Evolutionary conservation across 2,329 filamentous ascomycete genomes (phyloP), one percentile per base, ranked within the genome.

Genomic region (Elsinoe arachidis): DNA sequence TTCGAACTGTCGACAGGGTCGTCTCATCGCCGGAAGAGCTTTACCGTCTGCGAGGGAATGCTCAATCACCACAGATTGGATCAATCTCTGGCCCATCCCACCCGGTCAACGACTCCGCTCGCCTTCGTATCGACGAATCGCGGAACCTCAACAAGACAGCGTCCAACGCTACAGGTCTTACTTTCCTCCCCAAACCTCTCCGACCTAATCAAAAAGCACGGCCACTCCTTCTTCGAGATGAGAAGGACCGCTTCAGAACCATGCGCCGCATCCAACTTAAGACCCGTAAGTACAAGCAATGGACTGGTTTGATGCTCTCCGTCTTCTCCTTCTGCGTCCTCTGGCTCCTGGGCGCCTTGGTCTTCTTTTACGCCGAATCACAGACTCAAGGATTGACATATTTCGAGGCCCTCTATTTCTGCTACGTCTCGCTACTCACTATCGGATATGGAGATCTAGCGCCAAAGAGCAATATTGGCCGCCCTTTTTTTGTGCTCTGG

Each of bases 401-500:
- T 67, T 96, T 92, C 63, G 76, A 90, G 58, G 81, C 84, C 0
- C 78, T 96, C 43, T 96, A 96, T 71, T 95, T 96, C 67, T 84
- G 85, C 63, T 96, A 93, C 69, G 83, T 90, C 34, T 86, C 85
- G 2, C 80, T 96, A 21, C 77, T 90, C 1, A 96, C 91, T 0
- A 88, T 96, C 37, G 91, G 91, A 1, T 96, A 95, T 64, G 91
- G 91, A 2, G 90, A 95, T 62, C 70, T 86, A 4, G 83, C 84
- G 1, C 90, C 90, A 0, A 76, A 83, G n/a, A 88, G 85, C 1
- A 91, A 90, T 61, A 80, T 84, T 0, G 89, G 88, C 1, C 85
- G 88, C 56, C 83, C 88, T 0, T 95, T 96, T 69, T 96, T 95
- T 65, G 88, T 96, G n/a, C 85, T 96, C 57, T 96, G 91, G 91